A percentile compares a stretch with the other conserved stretches of the same genome.
phyloP scores from a whole-genome alignment of 2,329 filamentous ascomycete species.

The Apiospora kogelbergensis region DNA sequence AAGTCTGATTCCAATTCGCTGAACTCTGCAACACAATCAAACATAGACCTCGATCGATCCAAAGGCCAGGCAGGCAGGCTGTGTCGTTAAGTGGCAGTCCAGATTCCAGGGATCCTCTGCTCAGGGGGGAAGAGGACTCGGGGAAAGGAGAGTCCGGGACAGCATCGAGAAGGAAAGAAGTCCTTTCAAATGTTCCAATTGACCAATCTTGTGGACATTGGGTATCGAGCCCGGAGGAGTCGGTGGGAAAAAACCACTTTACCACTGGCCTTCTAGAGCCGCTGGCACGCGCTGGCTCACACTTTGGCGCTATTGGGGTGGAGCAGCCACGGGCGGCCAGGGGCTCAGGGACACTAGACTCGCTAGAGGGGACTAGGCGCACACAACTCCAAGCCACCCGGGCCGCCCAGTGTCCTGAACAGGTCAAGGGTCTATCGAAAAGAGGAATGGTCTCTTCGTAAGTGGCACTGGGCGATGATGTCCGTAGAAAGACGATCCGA shows the following conservation, averaged over 20 bases:
- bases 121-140: neutral
- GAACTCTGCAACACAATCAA: conserved; percentile 1
- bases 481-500: neutral
- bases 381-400: conserved; percentile 6
- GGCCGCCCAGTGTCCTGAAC: neutral
- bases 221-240: neutral
- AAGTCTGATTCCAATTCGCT: neutral
- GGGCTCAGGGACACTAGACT: neutral
- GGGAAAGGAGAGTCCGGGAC: too few species aligned
- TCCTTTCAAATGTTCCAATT: neutral
- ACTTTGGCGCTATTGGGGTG: conserved; percentile 6
- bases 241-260: neutral
- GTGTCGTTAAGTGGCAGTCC: neutral
- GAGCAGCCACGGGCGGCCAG: neutral
- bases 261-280: neutral
- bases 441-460: conserved; percentile 5
- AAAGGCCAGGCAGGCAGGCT: too few species aligned
- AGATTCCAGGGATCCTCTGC: neutral
- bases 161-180: neutral
- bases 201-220: neutral
- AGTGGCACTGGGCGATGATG: neutral
- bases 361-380: neutral
- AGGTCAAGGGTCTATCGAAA: neutral
- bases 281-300: neutral
- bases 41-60: neutral